These are phyloP conservation scores for Funneliformis geosporum DNA, from an alignment of 192 early-diverging fungal species.

Conservation along the genomic window DNA sequence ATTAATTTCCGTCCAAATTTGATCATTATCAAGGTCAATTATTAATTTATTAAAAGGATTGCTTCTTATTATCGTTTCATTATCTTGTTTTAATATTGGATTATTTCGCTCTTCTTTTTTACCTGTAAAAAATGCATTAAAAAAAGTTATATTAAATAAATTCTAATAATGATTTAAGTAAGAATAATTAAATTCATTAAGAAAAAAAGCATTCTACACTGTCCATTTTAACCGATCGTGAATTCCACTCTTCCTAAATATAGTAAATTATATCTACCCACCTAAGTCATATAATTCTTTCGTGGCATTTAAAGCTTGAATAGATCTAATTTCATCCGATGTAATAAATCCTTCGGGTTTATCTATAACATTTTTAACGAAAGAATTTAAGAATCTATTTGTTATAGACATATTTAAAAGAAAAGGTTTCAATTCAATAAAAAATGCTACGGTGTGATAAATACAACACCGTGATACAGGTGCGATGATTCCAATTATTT, in stretches of 20 bases:
- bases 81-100: slow-evolving; percentile 42
- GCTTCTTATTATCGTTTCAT: slow-evolving; percentile 31
- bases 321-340: slow-evolving; percentile 38
- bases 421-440: too few species aligned
- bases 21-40: slow-evolving; percentile 74
- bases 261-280: too few species aligned
- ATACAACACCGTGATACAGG: too few species aligned
- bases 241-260: too few species aligned
- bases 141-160: too few species aligned
- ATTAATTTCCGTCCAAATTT: slow-evolving; percentile 94
- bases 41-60: slow-evolving; percentile 62
- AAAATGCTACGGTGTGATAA: too few species aligned
- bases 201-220: too few species aligned
- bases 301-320: slow-evolving; percentile 45
- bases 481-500: too few species aligned
- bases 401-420: too few species aligned
- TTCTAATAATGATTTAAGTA: background rate
- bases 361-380: slow-evolving; percentile 46
- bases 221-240: too few species aligned
- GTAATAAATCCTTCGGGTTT: slow-evolving; percentile 56
- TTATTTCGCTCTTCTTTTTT: slow-evolving; percentile 54
- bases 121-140: background rate
- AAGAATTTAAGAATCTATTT: slow-evolving; percentile 19
- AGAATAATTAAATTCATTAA: background rate
- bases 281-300: slow-evolving; percentile 58